phyloP scores from a whole-genome alignment of 257 asterid species.

The Solanum appendiculatum region DNA sequence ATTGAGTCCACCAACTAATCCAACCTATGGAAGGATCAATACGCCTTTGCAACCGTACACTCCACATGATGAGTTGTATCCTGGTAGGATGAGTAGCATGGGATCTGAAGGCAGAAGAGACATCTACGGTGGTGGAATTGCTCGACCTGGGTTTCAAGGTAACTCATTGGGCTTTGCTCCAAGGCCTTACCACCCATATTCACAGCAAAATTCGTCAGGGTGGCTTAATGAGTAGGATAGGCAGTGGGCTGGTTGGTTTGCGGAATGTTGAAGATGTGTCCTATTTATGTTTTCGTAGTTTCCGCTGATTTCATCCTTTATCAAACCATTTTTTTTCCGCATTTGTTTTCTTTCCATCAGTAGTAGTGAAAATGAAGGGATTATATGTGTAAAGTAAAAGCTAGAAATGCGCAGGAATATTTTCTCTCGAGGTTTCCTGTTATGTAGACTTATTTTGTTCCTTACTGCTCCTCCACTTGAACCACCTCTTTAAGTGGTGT shows the following conservation, averaged over 20 bases:
- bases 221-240: constrained; percentile 78
- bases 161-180: constrained; percentile 39
- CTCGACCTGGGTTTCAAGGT: constrained; percentile 8
- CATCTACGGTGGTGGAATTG: constrained; percentile 7
- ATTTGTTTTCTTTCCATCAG: neutral
- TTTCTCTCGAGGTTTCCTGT: neutral
- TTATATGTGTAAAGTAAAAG: neutral
- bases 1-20: neutral
- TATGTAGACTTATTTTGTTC: neutral
- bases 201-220: constrained; percentile 48
- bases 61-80: constrained; percentile 32
- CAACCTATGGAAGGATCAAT: constrained; percentile 13
- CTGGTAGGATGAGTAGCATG: constrained; percentile 7
- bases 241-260: neutral
- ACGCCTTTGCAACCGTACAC: constrained; percentile 43
- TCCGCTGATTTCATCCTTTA: neutral
- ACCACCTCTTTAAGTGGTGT: neutral
- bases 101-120: constrained; percentile 8
- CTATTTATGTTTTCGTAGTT: neutral
- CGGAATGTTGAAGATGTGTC: neutral
- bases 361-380: neutral
- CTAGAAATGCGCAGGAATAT: neutral
- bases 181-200: constrained; percentile 29
- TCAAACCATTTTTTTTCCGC: neutral
- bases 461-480: neutral